Evolutionary conservation across 2,329 filamentous ascomycete species (phyloP), one percentile per base, ranked within the genome.

Genomic region (Diaporthe eres): DNA sequence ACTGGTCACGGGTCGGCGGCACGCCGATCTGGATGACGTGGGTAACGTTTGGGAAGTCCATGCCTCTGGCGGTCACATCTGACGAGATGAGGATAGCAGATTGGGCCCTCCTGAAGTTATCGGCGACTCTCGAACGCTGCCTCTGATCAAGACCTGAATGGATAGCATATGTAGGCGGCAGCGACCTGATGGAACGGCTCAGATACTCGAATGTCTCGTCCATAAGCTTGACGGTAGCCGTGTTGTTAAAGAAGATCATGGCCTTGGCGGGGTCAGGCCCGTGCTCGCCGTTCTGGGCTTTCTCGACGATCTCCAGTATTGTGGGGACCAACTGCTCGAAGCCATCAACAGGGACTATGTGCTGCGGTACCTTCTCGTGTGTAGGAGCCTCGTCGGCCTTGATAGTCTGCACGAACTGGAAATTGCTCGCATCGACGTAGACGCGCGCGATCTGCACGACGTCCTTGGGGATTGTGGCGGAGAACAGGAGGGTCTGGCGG

Each of bases 401-500:
- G 77, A 99, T 94, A n/a, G 95, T 98, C 84, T 96, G 94, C 76
- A 98, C 92, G 81, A 97, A 98, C 82, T 97, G 92, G 84, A 98
- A 98, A 79, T 95, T 90, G 77, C 89, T 87, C 2, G 91, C 90
- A 82, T 96, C 95, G 83, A 98, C 93, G 79, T 95, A 95, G 79
- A 87, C 85, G 76, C 93, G 91, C 55, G 97, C 96, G 67, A 98
- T 90, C 58, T 90, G 86, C 79, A 98, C 92, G 60, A 99, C 96
- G 77, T 95, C 91, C 76, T 90, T 89, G 61, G 96, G 95, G 44
- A 99, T 94, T 15, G 97, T 99, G 60, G 97, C 97, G 19, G 96
- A 98, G 84, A 98, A 98, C 84, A 99, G 93, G 80, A 99, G 91
- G 9, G 96, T 98, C 84, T 99, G 97, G 68, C 96, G 92, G 72